Evolutionary conservation across 495 filamentous ascomycete genomes (phyloP).

Genomic region (Hypoxylon trugodes): DNA sequence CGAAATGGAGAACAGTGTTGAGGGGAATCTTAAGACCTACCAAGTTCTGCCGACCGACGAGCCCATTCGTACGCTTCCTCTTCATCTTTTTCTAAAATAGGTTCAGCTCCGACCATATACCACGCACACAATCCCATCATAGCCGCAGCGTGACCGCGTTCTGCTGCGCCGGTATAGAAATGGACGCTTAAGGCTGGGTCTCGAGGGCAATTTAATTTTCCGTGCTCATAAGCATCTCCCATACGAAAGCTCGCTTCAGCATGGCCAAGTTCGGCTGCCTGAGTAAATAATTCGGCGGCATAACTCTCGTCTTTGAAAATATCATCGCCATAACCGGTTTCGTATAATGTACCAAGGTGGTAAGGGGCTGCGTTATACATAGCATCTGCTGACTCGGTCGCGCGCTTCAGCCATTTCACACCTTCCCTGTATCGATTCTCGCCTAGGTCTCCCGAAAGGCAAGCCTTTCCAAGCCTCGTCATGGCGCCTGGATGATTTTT

Average conservation of each 20-base stretch:
- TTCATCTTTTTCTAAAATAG: conserved; percentile 92
- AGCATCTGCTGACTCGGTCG: conserved; percentile 83
- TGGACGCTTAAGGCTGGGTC: conserved; percentile 96
- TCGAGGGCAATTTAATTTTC: conserved; percentile 81
- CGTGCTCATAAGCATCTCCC: conserved; percentile 97
- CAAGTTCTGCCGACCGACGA: conserved; percentile 79
- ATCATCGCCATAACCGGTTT: conserved; percentile 89
- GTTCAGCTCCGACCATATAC: conserved; percentile 96
- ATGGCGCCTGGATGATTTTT: conserved; percentile 96
- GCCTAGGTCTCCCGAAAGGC: conserved; percentile 87
- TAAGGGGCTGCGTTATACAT: conserved; percentile 95
- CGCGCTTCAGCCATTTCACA: conserved; percentile 95
- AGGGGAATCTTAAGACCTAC: conserved; percentile 60
- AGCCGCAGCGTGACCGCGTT: conserved; percentile 81
- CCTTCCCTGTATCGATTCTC: conserved; percentile 89
- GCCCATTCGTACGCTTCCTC: conserved; percentile 98
- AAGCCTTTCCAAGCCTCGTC: conserved; percentile 89
- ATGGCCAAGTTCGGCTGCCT: conserved; percentile 91
- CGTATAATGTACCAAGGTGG: conserved; percentile 86
- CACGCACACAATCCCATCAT: conserved; percentile 99
- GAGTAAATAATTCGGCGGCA: conserved; percentile 92
- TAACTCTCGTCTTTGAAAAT: conserved; percentile 90
- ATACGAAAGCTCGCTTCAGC: conserved; percentile 83
- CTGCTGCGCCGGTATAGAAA: conserved; percentile 93
- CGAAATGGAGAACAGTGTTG: background rate